phyloP scores from a whole-genome alignment of 306 rosid species.

The Vigna hirtella region DNA sequence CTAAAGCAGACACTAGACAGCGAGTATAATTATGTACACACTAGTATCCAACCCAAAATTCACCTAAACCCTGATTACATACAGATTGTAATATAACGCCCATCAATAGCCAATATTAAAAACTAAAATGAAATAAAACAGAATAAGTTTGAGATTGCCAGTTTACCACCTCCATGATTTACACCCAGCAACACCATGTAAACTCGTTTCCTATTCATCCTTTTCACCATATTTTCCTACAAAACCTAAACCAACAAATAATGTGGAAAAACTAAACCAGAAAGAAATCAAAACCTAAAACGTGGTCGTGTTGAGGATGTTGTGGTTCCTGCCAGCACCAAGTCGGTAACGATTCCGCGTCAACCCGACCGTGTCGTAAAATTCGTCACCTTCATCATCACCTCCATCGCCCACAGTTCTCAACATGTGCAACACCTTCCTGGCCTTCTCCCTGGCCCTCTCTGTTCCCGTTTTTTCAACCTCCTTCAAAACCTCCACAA shows the following conservation, averaged over 20 bases:
- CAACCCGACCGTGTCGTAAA: slow-evolving; percentile 49
- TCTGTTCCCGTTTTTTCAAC: slow-evolving; percentile 81
- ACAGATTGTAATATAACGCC: slow-evolving; percentile 20
- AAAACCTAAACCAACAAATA: slow-evolving; percentile 40
- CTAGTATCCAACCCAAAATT: not conserved
- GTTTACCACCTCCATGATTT: slow-evolving; percentile 38
- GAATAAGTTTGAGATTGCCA: slow-evolving; percentile 28
- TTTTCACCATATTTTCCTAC: not conserved
- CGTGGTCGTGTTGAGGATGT: slow-evolving; percentile 56
- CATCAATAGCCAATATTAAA: not conserved
- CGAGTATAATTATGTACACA: slow-evolving; percentile 43
- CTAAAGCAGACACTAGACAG: slow-evolving; percentile 32
- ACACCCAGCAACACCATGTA: slow-evolving; percentile 38
- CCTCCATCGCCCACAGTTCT: slow-evolving; percentile 51
- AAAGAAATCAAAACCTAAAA: slow-evolving; percentile 52
- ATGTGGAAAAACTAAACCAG: not conserved
- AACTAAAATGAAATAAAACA: not conserved
- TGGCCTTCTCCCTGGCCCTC: slow-evolving; percentile 84
- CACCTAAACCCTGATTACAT: slow-evolving; percentile 46
- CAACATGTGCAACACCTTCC: slow-evolving; percentile 71
- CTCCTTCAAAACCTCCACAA: slow-evolving; percentile 73
- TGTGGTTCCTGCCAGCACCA: slow-evolving; percentile 50
- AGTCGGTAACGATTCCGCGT: slow-evolving; percentile 51
- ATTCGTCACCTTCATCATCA: slow-evolving; percentile 27
- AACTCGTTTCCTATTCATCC: slow-evolving; percentile 27